Base-by-base conservation (phyloP, 176 grass and related monocot species). In the Oryza nivara region DNA sequence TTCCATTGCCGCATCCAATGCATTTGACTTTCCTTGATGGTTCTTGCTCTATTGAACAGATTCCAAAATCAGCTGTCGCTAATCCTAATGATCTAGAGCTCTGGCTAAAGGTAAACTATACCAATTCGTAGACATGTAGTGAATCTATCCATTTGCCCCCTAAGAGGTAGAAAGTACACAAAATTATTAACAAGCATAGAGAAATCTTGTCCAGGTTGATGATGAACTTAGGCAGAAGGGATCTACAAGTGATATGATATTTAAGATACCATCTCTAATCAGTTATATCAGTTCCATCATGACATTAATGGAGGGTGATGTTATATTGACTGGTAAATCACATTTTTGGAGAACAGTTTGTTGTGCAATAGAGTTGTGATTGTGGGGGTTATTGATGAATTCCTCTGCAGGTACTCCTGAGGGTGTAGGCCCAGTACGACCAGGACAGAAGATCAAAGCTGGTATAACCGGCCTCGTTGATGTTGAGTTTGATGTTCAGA, bases 241-340 rank as follows among this genome's bases (percentile, higher is more conserved):
- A 4, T 77, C 89, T 4, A 98, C 96, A 47, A 98, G 85, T 46
- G 96, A 98, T 83, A 95, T 95, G 96, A 81, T 98, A 80, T 98
- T 98, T 76, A 94, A 98, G 70, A 81, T 98, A 82, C 91, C 93
- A 69, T 98, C 95, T 86, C 91, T 98, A 12, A 92, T 98, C 36
- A 98, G 93, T 26, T 89, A 98, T 84, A 95, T 98, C 74, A 98
- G 96, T 92, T 92, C 93, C 38, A 87, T 98, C 28, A 92, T 98
- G 87, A 95, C 96, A 60, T 68, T 98, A 35, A 77, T 92, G 85
- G 96, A 98, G 89, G 96, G 93, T 41, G 96, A 98, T 77, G 93
- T 98, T 80, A 98, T 98, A 83, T 76, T 98, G 79, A 98, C 96
- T 0, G 91, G 93, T 98, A 94, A 74, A 74, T 52, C 43, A 1